A percentile compares a stretch with the other conserved stretches of the same genome.
Evolutionary conservation across 257 asterid species (phyloP).

Genomic region (Capsicum pubescens): DNA sequence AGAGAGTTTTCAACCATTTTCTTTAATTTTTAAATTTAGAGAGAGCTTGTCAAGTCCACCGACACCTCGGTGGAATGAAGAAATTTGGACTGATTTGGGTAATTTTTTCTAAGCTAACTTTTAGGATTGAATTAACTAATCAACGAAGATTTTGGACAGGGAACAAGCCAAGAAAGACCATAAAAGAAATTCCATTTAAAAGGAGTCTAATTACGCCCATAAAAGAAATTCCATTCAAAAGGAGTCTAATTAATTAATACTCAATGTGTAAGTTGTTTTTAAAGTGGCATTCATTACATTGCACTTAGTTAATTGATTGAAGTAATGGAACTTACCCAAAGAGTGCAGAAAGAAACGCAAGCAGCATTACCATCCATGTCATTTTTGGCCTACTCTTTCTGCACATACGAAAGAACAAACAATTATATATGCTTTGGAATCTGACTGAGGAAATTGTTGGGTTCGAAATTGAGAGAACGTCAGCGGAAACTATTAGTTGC

Average conservation of each 20-base stretch:
- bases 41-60: no score
- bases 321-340: slow-evolving; percentile 47
- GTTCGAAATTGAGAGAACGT: no score
- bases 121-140: no score
- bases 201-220: background rate
- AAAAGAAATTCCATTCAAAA: background rate
- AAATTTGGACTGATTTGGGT: no score
- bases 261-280: background rate
- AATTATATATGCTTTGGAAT: no score
- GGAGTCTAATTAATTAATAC: background rate
- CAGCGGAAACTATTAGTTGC: no score
- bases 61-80: no score
- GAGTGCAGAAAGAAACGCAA: slow-evolving; percentile 49
- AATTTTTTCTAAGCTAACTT: no score
- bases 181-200: background rate
- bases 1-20: no score
- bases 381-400: slow-evolving; percentile 57
- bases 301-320: background rate
- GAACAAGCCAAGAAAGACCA: background rate
- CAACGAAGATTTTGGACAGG: background rate
- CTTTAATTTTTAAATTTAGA: no score
- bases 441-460: no score
- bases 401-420: slow-evolving; percentile 18
- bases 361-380: slow-evolving; percentile 53
- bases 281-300: background rate